phyloP scores from a whole-genome alignment of 768 basidiomycete species.

The Lactarius tabidus region DNA sequence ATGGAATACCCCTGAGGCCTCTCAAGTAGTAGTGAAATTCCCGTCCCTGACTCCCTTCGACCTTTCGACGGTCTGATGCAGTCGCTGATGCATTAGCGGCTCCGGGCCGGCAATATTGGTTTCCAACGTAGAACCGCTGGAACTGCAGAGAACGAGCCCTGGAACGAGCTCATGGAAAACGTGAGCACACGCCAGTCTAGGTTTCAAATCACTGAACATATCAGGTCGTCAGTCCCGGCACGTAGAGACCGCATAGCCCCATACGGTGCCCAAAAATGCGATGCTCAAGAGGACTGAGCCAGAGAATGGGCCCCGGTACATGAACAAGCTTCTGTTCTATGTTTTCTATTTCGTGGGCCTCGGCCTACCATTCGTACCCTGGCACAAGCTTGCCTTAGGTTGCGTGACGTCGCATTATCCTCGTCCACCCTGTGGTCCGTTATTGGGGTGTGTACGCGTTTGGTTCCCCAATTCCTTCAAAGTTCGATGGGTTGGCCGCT shows the following conservation, averaged over 20 bases:
- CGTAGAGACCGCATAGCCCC: constrained; percentile 10
- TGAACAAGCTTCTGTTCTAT: background rate
- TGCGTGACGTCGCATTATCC: background rate
- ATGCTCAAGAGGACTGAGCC: background rate
- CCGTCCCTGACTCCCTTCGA: too few species aligned
- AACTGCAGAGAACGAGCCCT: too few species aligned
- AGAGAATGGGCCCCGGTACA: background rate
- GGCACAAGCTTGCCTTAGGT: background rate
- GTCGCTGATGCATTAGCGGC: too few species aligned
- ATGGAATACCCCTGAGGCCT: too few species aligned
- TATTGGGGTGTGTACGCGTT: background rate
- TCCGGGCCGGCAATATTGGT: too few species aligned
- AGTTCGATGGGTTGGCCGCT: background rate
- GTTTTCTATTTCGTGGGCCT: constrained; percentile 3
- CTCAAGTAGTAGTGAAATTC: too few species aligned
- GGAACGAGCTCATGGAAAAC: too few species aligned
- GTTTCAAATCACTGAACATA: too few species aligned
- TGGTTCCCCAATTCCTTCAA: constrained; percentile 6
- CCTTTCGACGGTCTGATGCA: too few species aligned
- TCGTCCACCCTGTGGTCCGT: constrained; percentile 5
- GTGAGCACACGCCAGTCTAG: too few species aligned
- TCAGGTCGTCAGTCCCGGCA: background rate
- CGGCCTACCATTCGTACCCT: constrained; percentile 1
- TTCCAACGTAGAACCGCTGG: too few species aligned
- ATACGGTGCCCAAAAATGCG: constrained; percentile 1